phyloP scores from a whole-genome alignment of 345 rosid genomes.

The Linum lewisii region DNA sequence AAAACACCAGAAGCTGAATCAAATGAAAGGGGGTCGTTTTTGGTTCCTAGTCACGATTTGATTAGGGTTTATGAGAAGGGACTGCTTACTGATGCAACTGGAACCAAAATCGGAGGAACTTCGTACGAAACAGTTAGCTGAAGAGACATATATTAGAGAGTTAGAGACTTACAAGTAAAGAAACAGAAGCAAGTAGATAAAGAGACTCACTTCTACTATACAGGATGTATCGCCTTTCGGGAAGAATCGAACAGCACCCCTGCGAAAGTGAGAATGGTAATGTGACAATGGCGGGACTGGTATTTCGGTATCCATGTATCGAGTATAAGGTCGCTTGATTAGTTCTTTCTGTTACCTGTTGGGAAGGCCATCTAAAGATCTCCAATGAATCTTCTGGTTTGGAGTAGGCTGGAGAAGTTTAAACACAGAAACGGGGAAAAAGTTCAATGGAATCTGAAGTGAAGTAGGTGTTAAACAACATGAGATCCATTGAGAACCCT shows the following conservation, averaged over 20 bases:
- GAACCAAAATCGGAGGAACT: slow-evolving; percentile 68
- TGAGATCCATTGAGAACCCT: no score
- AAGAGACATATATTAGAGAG: slow-evolving; percentile 14
- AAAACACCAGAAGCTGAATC: background rate
- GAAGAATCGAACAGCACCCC: slow-evolving; percentile 80
- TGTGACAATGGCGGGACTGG: no score
- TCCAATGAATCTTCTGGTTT: slow-evolving; percentile 92
- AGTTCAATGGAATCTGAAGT: background rate
- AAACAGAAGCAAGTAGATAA: background rate
- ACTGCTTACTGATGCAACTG: slow-evolving; percentile 70
- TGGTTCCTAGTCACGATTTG: no score
- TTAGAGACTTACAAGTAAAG: background rate
- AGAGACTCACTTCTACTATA: slow-evolving; percentile 52
- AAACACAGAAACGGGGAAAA: background rate
- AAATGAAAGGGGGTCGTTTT: no score
- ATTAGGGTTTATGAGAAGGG: background rate
- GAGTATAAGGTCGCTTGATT: background rate
- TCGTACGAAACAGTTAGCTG: slow-evolving; percentile 95
- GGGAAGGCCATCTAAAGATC: slow-evolving; percentile 77
- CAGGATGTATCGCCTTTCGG: slow-evolving; percentile 73
- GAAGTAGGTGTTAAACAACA: no score
- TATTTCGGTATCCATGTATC: slow-evolving; percentile 10
- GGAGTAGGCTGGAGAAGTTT: slow-evolving; percentile 54
- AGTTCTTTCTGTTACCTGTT: slow-evolving; percentile 36
- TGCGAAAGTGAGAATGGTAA: slow-evolving; percentile 24